These are phyloP conservation scores for Chytriomyces hyalinus DNA, from an alignment of 192 early-diverging fungal species.

Conservation along the genomic window DNA sequence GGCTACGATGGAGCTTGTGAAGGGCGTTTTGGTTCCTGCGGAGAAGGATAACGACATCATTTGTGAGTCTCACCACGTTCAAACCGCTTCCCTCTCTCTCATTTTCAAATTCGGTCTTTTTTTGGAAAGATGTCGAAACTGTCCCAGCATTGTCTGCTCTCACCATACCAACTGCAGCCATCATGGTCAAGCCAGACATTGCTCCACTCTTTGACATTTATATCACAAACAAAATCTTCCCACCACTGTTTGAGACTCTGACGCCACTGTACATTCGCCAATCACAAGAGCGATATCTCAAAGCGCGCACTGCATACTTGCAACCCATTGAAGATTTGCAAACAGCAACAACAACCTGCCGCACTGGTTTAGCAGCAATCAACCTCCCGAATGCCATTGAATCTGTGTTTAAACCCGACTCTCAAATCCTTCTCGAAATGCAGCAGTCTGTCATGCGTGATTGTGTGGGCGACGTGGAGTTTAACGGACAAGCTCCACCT, in stretches of 20 bases:
- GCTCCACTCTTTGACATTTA: neutral
- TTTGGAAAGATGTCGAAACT: neutral
- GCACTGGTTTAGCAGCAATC: neutral
- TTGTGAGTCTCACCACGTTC: neutral
- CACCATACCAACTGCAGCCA: neutral
- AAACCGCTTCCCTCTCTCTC: too few relatives aligned
- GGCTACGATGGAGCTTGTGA: neutral
- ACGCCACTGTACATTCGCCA: neutral
- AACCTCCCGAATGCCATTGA: neutral
- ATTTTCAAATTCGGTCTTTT: too few relatives aligned
- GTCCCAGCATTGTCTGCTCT: neutral
- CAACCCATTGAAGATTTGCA: neutral
- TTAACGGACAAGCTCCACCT: neutral
- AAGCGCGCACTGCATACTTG: neutral
- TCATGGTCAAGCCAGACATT: constrained; percentile 14
- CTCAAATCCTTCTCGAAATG: constrained; percentile 6
- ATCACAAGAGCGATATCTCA: neutral
- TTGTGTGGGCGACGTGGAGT: neutral
- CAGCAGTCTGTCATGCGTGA: neutral
- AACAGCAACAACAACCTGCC: constrained; percentile 2
- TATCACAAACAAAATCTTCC: neutral
- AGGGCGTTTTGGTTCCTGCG: neutral
- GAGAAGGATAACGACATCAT: constrained; percentile 25
- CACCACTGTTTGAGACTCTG: constrained; percentile 11
- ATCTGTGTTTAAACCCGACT: neutral